Percentiles rank a stretch among this genome's conserved stretches.
phyloP scores from a whole-genome alignment of 768 basidiomycete species.

The Crucibulum laeve region DNA sequence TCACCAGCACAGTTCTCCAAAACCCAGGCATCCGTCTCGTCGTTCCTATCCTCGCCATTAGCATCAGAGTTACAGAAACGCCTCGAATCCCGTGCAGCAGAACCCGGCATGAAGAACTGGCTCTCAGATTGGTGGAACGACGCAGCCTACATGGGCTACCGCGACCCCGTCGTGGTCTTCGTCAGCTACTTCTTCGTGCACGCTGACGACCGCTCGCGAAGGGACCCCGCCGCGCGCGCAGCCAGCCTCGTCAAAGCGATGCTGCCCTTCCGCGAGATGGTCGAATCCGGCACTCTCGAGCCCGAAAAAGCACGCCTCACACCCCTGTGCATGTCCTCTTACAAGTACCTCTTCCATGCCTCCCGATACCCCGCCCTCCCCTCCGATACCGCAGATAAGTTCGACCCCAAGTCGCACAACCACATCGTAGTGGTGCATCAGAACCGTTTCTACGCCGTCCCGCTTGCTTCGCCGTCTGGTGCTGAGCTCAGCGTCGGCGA shows the following conservation, averaged over 20 bases:
- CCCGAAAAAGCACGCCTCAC: constrained; percentile 79
- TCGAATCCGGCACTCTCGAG: constrained; percentile 78
- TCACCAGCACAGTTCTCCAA: constrained; percentile 54
- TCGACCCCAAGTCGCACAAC: constrained; percentile 68
- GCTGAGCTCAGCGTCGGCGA: constrained; percentile 73
- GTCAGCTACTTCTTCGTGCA: constrained; percentile 97
- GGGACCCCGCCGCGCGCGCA: constrained; percentile 64
- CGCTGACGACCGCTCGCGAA: constrained; percentile 52
- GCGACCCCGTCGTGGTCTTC: constrained; percentile 87
- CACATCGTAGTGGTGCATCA: constrained; percentile 90
- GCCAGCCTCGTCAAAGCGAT: constrained; percentile 83
- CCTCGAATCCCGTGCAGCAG: constrained; percentile 68
- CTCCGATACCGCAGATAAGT: constrained; percentile 80
- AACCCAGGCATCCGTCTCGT: constrained; percentile 54
- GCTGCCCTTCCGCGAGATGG: constrained; percentile 78
- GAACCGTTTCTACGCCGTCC: constrained; percentile 86
- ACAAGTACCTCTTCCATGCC: constrained; percentile 97
- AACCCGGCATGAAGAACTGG: constrained; percentile 68
- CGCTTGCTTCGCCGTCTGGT: constrained; percentile 60
- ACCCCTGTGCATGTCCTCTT: constrained; percentile 90
- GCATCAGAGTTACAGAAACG: constrained; percentile 73
- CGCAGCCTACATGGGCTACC: constrained; percentile 79
- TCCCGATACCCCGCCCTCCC: constrained; percentile 84
- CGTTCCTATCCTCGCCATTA: constrained; percentile 68
- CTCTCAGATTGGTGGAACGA: constrained; percentile 99